Conservation (phyloP, 176 grass and related monocot genomes). For the Alopecurus myosuroides region DNA sequence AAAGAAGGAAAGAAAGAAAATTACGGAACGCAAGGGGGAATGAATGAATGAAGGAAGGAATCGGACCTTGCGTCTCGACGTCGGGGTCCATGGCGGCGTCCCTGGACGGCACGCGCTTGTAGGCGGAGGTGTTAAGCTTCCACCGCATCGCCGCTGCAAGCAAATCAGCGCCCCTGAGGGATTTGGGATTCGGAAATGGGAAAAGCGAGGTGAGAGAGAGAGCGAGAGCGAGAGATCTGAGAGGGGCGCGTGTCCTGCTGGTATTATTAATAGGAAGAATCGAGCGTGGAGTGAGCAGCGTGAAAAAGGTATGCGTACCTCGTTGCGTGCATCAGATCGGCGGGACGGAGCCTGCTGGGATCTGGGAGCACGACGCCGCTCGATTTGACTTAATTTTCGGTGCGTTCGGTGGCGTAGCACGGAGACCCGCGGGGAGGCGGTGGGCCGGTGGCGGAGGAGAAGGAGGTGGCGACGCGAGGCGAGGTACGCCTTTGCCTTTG, state of each 20-base stretch:
- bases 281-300: not conserved
- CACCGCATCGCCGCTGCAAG: conserved; percentile 54
- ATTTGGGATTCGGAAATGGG: not conserved
- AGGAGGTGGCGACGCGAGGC: too few species aligned
- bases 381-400: not conserved
- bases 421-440: not conserved
- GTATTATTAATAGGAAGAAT: conserved; percentile 29
- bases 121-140: conserved; percentile 71
- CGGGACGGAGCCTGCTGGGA: not conserved
- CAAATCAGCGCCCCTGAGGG: not conserved
- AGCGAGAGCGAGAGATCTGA: conserved; percentile 11
- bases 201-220: not conserved
- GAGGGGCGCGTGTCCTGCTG: not conserved
- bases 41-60: accelerated
- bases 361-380: not conserved
- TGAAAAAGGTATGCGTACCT: conserved; percentile 5
- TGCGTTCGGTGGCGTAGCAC: conserved; percentile 36
- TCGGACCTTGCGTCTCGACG: conserved; percentile 56
- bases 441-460: not conserved
- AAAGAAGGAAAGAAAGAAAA: not conserved
- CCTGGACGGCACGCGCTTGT: conserved; percentile 83
- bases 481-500: not conserved
- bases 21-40: not conserved
- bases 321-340: conserved; percentile 32
- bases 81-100: conserved; percentile 56